Evolutionary conservation across 1,284 basidiomycete genomes (phyloP).

Genomic region (Ceratobasidium sp.): DNA sequence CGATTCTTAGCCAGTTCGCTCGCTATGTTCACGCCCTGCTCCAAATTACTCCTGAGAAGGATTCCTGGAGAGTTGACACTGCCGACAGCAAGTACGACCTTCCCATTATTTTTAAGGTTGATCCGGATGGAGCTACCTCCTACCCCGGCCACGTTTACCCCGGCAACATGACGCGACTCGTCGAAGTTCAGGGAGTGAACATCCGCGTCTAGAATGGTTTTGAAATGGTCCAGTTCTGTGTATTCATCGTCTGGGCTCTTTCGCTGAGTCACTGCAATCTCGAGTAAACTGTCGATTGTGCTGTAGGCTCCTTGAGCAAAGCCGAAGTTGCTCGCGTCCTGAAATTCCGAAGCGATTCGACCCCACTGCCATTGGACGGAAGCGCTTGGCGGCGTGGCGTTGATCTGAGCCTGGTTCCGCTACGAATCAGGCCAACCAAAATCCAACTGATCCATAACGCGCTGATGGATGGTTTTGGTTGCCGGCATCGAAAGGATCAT

Average conservation of each 20-base stretch:
- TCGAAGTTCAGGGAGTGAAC: slow-evolving; percentile 39
- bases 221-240: slow-evolving; percentile 46
- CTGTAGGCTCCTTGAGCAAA: slow-evolving; percentile 51
- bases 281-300: slow-evolving; percentile 50
- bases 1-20: slow-evolving; percentile 6
- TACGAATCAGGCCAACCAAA: neutral
- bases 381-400: no score
- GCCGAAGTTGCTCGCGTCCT: slow-evolving; percentile 48
- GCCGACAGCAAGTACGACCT: slow-evolving; percentile 49
- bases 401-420: no score
- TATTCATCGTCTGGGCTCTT: slow-evolving; percentile 9
- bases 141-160: slow-evolving; percentile 39
- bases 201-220: slow-evolving; percentile 48
- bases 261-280: slow-evolving; percentile 50
- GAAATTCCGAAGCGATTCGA: slow-evolving; percentile 51
- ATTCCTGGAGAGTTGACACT: slow-evolving; percentile 50
- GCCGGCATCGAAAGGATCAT: slow-evolving; percentile 46
- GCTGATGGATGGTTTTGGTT: slow-evolving; percentile 46
- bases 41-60: slow-evolving; percentile 46
- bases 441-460: slow-evolving; percentile 50
- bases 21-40: no score
- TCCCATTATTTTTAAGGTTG: slow-evolving; percentile 29
- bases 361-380: slow-evolving; percentile 51
- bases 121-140: slow-evolving; percentile 44
- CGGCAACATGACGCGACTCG: neutral